phyloP scores from a whole-genome alignment of 1,284 basidiomycete species.

The Wallemia ichthyophaga region DNA sequence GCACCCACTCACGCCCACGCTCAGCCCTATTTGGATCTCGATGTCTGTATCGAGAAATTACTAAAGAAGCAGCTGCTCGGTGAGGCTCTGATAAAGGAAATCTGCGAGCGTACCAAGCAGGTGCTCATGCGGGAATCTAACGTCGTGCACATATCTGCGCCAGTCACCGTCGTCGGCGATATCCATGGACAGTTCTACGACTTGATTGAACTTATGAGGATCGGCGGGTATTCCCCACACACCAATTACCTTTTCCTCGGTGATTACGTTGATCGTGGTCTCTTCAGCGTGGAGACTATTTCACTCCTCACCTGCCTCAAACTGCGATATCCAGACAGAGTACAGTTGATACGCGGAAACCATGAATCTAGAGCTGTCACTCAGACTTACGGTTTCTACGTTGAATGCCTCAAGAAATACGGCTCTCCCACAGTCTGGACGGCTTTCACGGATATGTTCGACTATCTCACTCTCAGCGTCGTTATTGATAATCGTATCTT shows the following conservation, averaged over 20 bases:
- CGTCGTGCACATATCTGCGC: constrained; percentile 85
- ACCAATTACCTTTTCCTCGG: constrained; percentile 96
- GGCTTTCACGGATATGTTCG: constrained; percentile 99
- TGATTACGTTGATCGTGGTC: constrained; percentile 88
- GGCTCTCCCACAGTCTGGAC: constrained; percentile 91
- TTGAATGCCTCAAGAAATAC: constrained; percentile 93
- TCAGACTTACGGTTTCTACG: constrained; percentile 98
- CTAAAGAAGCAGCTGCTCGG: constrained; percentile 72
- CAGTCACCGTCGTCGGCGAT: constrained; percentile 97
- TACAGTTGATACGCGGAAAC: constrained; percentile 90
- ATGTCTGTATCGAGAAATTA: constrained; percentile 31
- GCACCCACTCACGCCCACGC: not conserved
- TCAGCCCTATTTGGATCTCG: not conserved
- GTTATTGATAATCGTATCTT: constrained; percentile 99
- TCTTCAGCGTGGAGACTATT: constrained; percentile 96
- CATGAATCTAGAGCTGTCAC: constrained; percentile 96
- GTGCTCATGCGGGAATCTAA: constrained; percentile 97
- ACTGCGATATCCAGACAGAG: constrained; percentile 80
- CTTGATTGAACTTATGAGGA: constrained; percentile 92
- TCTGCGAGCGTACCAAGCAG: constrained; percentile 95
- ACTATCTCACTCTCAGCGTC: constrained; percentile 85
- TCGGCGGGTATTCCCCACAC: constrained; percentile 82
- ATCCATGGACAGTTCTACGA: constrained; percentile 99
- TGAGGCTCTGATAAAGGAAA: constrained; percentile 69
- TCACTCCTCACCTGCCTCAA: constrained; percentile 90